phyloP scores from a whole-genome alignment of 2,329 filamentous ascomycete genomes.

The Lachnellula arida region DNA sequence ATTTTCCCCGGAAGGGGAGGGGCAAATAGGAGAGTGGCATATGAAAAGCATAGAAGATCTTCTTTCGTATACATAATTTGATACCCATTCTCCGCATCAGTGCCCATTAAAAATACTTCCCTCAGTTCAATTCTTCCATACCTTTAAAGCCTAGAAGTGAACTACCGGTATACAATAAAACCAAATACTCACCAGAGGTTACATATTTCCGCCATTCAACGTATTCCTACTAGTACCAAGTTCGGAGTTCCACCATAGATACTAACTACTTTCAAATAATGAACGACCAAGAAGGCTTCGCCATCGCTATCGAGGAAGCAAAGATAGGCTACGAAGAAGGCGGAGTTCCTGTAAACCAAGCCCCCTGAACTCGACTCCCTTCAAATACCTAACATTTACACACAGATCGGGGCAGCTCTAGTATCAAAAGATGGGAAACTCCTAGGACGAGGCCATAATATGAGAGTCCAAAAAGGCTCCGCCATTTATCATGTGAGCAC shows the following conservation, averaged over 20 bases:
- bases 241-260: background rate
- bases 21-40: background rate
- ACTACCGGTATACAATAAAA: background rate
- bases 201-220: background rate
- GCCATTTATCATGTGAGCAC: slow-evolving; percentile 63
- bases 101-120: too few species aligned
- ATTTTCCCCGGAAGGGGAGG: background rate
- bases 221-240: background rate
- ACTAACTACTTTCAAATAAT: slow-evolving; percentile 20
- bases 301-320: slow-evolving; percentile 45
- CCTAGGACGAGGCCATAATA: slow-evolving; percentile 68
- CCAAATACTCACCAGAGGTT: background rate
- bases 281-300: slow-evolving; percentile 40
- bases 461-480: slow-evolving; percentile 68
- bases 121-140: too few species aligned
- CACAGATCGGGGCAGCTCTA: slow-evolving; percentile 51
- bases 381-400: background rate
- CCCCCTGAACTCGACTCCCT: background rate
- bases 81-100: background rate
- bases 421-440: slow-evolving; percentile 66
- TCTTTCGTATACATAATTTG: background rate
- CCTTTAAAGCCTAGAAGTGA: background rate
- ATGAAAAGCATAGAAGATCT: background rate
- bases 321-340: slow-evolving; percentile 42
- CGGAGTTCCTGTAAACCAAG: slow-evolving; percentile 41